These are phyloP conservation scores for Phaseolus coccineus DNA, from an alignment of 331 rosid species.

Conservation along the genomic window DNA sequence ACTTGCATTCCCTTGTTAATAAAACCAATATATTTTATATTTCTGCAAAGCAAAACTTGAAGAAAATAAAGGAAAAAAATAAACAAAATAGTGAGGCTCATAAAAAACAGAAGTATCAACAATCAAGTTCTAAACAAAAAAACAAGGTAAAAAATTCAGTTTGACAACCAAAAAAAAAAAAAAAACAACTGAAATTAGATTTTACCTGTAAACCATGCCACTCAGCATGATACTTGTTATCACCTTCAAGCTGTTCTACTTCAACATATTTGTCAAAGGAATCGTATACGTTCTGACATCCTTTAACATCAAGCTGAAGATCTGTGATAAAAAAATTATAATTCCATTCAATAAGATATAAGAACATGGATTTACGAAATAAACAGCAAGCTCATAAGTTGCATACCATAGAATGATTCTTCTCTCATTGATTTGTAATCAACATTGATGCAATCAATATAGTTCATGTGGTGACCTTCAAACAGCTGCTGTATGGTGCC, in stretches of 20 bases:
- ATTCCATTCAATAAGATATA: neutral
- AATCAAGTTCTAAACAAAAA: neutral
- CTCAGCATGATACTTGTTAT: conserved; percentile 24
- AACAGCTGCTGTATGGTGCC: conserved; percentile 5
- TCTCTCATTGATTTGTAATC: conserved; percentile 9
- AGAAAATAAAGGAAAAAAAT: neutral
- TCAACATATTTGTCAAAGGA: conserved; percentile 24
- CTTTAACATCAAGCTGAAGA: conserved; percentile 21
- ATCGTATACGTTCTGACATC: neutral
- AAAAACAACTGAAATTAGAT: neutral
- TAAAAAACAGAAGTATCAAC: neutral
- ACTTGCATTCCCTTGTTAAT: no score
- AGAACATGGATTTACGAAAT: neutral
- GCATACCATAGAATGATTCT: conserved; percentile 14
- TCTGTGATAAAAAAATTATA: neutral
- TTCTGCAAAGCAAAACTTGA: neutral
- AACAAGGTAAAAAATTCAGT: neutral
- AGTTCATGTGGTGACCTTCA: conserved; percentile 19
- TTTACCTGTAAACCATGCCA: conserved; percentile 14
- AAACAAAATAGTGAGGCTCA: neutral
- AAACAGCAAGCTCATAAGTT: neutral
- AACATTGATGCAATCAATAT: conserved; percentile 10
- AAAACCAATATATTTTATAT: neutral
- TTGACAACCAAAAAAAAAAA: neutral
- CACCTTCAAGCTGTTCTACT: conserved; percentile 5